Evolutionary conservation across 1,284 basidiomycete genomes (phyloP), one percentile per base, ranked within the genome.

Genomic region (Austroboletus sp.): DNA sequence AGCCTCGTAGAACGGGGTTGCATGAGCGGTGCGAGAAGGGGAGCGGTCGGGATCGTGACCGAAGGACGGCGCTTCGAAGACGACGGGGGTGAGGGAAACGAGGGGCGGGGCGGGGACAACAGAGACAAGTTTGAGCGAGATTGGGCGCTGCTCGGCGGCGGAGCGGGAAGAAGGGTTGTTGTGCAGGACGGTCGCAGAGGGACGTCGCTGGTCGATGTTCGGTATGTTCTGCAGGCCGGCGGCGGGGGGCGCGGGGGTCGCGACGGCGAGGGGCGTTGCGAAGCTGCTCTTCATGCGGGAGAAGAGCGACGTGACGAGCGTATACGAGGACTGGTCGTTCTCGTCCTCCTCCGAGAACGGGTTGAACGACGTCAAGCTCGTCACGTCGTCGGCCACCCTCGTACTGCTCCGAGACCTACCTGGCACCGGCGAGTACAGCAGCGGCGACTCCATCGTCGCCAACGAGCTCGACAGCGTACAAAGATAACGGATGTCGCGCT

Each of bases 261-360:
- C 62, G 15, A 78, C 74, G 3, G 79, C 71, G 19, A 83, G 65
- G 26, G 85, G 83, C 0, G 76, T 75, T 30, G 82, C 71, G 17
- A 89, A 71, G 10, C 82, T 82, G 57, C 75, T 87, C 71, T 84
- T 88, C 70, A 89, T 75, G 53, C 79, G 78, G 30, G 82, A 85
- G 45, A 89, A 75, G 15, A 89, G 68, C 16, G 84, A 85, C 2
- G 83, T 79, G 49, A 89, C 82, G 46, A 89, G 71, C 2, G 84
- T 80, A 60, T 87, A 88, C 11, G 85, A 86, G 7, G 85, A 85
- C 56, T 85, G 82, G 54, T 89, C 87, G 59, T 85, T 77, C 63
- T 89, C 87, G 60, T 89, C 87, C 63, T 89, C 87, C 59, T 89
- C 85, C 11, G 82, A 80, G 70, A 89, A 89, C 11, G 87, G 86